phyloP scores from a whole-genome alignment of 1,139 yeast species.

The Blastobotrys proliferans region DNA sequence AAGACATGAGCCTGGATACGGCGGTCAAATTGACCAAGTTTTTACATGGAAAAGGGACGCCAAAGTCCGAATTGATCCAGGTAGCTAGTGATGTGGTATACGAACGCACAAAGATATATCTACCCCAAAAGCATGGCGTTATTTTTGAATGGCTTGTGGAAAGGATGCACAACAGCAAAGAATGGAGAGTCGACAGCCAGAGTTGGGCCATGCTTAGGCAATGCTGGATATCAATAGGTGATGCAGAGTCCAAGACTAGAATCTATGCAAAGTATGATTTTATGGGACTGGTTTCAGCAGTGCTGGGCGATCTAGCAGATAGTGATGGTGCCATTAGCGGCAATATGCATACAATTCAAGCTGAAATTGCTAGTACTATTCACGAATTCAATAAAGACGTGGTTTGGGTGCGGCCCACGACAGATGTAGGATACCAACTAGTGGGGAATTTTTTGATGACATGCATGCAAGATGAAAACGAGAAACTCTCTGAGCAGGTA shows the following conservation, averaged over 20 bases:
- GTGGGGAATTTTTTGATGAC: not conserved
- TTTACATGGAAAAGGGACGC: constrained; percentile 51
- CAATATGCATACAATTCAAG: not conserved
- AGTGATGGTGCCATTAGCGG: not conserved
- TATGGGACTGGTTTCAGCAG: constrained; percentile 15
- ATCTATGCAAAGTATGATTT: constrained; percentile 21
- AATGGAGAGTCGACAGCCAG: constrained; percentile 7
- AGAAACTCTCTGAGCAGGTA: not conserved
- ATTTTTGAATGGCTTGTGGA: constrained; percentile 65
- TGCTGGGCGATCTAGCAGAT: constrained; percentile 20
- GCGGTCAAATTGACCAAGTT: constrained; percentile 63
- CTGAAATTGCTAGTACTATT: constrained; percentile 1
- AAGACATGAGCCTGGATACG: constrained; percentile 29
- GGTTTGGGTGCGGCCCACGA: constrained; percentile 6
- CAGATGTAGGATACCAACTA: constrained; percentile 5
- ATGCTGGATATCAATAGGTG: constrained; percentile 17
- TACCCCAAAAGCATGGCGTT: constrained; percentile 61
- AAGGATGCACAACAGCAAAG: constrained; percentile 38
- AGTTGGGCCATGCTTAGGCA: constrained; percentile 7
- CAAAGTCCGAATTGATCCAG: constrained; percentile 42
- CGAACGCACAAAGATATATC: constrained; percentile 41
- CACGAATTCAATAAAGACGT: constrained; percentile 2
- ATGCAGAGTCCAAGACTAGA: constrained; percentile 17
- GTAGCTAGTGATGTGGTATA: constrained; percentile 44
- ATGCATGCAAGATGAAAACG: not conserved